These are phyloP conservation scores for Penicillium verhagenii DNA, from an alignment of 495 filamentous ascomycete species.

Conservation along the genomic window DNA sequence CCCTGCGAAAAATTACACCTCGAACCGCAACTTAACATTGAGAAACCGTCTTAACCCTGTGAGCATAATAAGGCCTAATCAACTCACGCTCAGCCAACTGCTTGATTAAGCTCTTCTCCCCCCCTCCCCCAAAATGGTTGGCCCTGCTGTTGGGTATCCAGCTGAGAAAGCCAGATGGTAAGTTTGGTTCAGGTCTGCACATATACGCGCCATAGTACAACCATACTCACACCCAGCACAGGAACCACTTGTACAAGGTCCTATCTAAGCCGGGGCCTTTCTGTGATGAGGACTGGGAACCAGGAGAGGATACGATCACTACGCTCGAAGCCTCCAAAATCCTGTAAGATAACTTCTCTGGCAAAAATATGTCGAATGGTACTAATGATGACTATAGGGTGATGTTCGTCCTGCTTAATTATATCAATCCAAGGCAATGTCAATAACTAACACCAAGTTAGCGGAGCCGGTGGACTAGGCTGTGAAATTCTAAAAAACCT, in stretches of 20 bases:
- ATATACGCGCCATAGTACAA: not conserved
- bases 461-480: slow-evolving; percentile 90
- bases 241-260: slow-evolving; percentile 80
- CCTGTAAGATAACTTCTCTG: slow-evolving; percentile 48
- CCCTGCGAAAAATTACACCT: not conserved
- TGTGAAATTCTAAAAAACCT: slow-evolving; percentile 98
- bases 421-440: not conserved
- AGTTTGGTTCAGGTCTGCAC: not conserved
- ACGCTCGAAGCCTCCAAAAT: slow-evolving; percentile 66
- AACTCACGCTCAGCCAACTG: not conserved
- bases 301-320: slow-evolving; percentile 60
- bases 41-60: not conserved
- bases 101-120: not conserved
- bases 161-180: slow-evolving; percentile 23
- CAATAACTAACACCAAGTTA: slow-evolving; percentile 32
- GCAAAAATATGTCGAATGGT: not conserved
- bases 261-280: slow-evolving; percentile 74
- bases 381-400: slow-evolving; percentile 32
- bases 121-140: slow-evolving; percentile 13
- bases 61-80: not conserved
- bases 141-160: slow-evolving; percentile 15
- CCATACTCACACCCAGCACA: slow-evolving; percentile 25
- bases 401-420: slow-evolving; percentile 29
- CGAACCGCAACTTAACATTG: not conserved
- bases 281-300: slow-evolving; percentile 66